A percentile compares a stretch with the other conserved stretches of the same genome.
Conservation (phyloP, 768 basidiomycete genomes). For the Mycena alexandri region DNA sequence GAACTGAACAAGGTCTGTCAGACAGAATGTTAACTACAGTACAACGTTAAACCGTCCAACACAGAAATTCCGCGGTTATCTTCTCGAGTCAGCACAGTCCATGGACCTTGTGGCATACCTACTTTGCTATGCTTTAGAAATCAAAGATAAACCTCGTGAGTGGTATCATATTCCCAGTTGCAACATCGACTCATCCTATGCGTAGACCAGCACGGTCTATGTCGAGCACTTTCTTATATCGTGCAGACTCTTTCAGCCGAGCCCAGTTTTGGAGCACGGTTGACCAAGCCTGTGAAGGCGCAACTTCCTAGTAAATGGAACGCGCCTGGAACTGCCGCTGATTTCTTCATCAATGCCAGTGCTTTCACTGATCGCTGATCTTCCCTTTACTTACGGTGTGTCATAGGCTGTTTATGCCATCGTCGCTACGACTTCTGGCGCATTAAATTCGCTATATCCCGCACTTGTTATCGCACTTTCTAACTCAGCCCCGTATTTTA, state of each 20-base stretch:
- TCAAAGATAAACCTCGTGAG: constrained; percentile 94
- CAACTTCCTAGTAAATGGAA: constrained; percentile 84
- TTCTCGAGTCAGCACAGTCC: constrained; percentile 84
- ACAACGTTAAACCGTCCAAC: constrained; percentile 18
- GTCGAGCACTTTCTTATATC: constrained; percentile 91
- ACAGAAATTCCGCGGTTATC: constrained; percentile 91
- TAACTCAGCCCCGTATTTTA: constrained; percentile 90
- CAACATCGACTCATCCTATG: not conserved
- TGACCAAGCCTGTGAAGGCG: constrained; percentile 73
- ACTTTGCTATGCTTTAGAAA: constrained; percentile 84
- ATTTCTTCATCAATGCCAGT: constrained; percentile 89
- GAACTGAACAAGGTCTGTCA: constrained; percentile 88
- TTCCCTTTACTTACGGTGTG: constrained; percentile 23
- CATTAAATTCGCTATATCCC: constrained; percentile 88
- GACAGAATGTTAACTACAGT: not conserved
- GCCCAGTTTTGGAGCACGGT: constrained; percentile 76
- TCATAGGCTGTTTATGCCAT: constrained; percentile 88
- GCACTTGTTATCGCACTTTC: constrained; percentile 91
- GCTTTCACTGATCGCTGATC: not conserved
- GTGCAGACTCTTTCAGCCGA: constrained; percentile 93
- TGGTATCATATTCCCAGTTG: constrained; percentile 23
- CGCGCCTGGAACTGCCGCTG: constrained; percentile 78
- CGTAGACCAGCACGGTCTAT: constrained; percentile 92
- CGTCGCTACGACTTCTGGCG: constrained; percentile 88
- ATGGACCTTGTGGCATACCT: constrained; percentile 85